These are phyloP conservation scores for Claviceps spartinae DNA, from an alignment of 2,329 filamentous ascomycete species.

Conservation along the genomic window DNA sequence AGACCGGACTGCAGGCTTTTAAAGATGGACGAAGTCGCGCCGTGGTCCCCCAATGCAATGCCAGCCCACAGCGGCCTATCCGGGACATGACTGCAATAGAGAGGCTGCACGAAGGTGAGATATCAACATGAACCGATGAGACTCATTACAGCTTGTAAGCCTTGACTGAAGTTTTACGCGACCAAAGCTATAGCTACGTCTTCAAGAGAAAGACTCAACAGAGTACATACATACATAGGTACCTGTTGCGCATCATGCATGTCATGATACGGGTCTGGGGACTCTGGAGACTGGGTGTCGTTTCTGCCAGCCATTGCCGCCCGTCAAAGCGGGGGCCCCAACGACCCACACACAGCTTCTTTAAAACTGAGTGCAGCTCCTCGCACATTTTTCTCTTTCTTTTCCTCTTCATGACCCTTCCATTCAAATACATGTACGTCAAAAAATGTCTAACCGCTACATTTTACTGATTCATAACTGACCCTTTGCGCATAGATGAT, in stretches of 20 bases:
- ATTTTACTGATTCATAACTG: constrained; percentile 17
- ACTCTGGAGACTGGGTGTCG: neutral
- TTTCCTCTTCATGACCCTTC: constrained; percentile 75
- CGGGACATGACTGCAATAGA: constrained; percentile 13
- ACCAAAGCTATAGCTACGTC: too few relatives aligned
- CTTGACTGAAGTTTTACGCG: too few relatives aligned
- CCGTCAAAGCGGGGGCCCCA: neutral
- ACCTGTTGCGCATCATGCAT: too few relatives aligned
- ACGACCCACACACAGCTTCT: constrained; percentile 5
- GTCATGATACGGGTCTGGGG: neutral
- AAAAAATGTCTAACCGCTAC: constrained; percentile 6
- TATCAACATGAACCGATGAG: neutral
- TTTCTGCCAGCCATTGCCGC: constrained; percentile 6
- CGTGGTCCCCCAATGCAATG: constrained; percentile 9
- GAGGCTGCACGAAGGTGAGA: neutral
- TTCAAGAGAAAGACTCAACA: neutral
- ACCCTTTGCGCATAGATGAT: constrained; percentile 60
- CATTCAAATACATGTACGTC: constrained; percentile 94
- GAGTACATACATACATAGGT: too few relatives aligned
- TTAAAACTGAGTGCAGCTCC: constrained; percentile 24
- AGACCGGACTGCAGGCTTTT: constrained; percentile 7
- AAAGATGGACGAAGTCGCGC: neutral
- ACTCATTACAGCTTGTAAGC: neutral
- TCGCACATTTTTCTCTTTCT: constrained; percentile 30
- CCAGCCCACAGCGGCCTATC: constrained; percentile 12